Percentiles rank a stretch among this genome's conserved stretches.
Evolutionary conservation across 2,329 filamentous ascomycete species (phyloP).

Genomic region (Trichoderma endophyticum): DNA sequence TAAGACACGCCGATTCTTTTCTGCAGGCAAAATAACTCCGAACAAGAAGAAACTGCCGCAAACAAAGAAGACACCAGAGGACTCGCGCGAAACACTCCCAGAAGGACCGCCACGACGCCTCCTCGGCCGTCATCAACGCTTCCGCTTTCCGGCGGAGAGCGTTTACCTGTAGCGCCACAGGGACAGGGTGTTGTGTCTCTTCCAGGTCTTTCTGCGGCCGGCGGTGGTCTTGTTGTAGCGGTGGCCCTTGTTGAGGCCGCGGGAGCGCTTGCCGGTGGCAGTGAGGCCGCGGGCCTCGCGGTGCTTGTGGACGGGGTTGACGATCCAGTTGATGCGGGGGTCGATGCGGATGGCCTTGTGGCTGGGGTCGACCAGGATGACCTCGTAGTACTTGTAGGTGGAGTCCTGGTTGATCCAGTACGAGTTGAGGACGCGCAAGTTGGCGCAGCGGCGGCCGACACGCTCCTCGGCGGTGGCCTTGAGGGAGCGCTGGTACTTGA

Average conservation of each 20-base stretch:
- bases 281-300: slow-evolving; percentile 97
- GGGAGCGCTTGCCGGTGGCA: slow-evolving; percentile 98
- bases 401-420: slow-evolving; percentile 99
- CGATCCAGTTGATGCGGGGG: slow-evolving; percentile 99
- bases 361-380: slow-evolving; percentile 99
- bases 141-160: slow-evolving; percentile 20
- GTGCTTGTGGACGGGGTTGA: slow-evolving; percentile 99
- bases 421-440: slow-evolving; percentile 98
- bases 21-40: neutral
- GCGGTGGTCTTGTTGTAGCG: slow-evolving; percentile 97
- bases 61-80: slow-evolving; percentile 17
- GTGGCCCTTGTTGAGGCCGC: slow-evolving; percentile 99
- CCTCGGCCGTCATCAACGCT: neutral
- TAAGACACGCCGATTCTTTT: neutral
- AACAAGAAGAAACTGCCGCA: slow-evolving; percentile 15
- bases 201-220: slow-evolving; percentile 99
- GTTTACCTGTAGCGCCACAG: slow-evolving; percentile 95
- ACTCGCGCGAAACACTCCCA: slow-evolving; percentile 6
- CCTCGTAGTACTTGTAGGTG: slow-evolving; percentile 99
- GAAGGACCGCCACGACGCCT: neutral
- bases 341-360: slow-evolving; percentile 99
- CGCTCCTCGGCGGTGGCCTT: slow-evolving; percentile 98
- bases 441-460: slow-evolving; percentile 98
- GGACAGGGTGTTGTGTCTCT: slow-evolving; percentile 98
- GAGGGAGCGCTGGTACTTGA: slow-evolving; percentile 99